Percentiles rank a stretch among this genome's conserved stretches.
phyloP scores from a whole-genome alignment of 1,284 basidiomycete genomes.

The Naganishia liquefaciens region DNA sequence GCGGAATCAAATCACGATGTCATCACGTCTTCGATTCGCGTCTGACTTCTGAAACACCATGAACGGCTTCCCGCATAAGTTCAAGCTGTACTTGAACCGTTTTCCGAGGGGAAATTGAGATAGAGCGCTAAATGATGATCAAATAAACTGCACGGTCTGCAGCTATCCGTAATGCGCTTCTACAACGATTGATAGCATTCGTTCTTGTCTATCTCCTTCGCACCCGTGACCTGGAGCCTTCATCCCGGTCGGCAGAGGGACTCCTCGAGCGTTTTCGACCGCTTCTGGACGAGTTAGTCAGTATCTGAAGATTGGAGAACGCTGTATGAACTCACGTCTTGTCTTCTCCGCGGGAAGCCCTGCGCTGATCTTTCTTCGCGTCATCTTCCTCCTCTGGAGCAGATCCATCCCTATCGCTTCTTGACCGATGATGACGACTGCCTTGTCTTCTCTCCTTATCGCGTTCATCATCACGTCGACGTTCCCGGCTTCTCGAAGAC shows the following conservation, averaged over 20 bases:
- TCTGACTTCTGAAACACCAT: no score
- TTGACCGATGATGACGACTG: constrained; percentile 14
- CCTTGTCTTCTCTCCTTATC: constrained; percentile 17
- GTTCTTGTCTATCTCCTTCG: constrained; percentile 10
- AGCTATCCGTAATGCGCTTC: no score
- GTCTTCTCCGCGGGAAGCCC: constrained; percentile 5
- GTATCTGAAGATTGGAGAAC: no score
- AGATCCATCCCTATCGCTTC: constrained; percentile 19
- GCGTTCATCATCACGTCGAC: constrained; percentile 20
- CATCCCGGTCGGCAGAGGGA: constrained; percentile 11
- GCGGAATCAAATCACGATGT: no score
- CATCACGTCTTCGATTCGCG: no score
- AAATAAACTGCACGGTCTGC: no score
- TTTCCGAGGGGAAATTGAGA: no score
- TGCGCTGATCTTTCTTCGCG: constrained; percentile 8
- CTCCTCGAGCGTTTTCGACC: constrained; percentile 28
- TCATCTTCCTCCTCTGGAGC: constrained; percentile 1
- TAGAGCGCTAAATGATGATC: no score
- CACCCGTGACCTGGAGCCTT: neutral
- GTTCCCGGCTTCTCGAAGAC: constrained; percentile 22
- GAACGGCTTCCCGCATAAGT: neutral
- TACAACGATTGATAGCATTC: no score
- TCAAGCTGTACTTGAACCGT: no score
- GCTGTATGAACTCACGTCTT: neutral
- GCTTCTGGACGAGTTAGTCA: neutral